Evolutionary conservation across 2,329 filamentous ascomycete genomes (phyloP).

Genomic region (Cladosporium halotolerans): DNA sequence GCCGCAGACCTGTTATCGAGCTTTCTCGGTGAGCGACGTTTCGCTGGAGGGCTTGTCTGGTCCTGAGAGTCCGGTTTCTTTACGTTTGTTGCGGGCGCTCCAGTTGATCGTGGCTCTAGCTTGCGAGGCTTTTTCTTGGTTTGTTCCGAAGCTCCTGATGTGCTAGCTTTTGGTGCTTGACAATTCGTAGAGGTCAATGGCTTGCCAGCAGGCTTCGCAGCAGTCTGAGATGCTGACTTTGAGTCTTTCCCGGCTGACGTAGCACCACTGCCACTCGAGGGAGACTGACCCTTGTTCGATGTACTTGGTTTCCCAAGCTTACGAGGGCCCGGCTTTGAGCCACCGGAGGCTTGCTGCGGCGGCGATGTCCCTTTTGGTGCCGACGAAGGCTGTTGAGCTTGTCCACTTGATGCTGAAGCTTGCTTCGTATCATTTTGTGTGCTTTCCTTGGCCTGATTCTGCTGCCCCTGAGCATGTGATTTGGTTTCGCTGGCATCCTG

Average conservation of each 20-base stretch:
- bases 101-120: not conserved
- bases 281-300: not conserved
- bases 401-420: not conserved
- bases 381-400: not conserved
- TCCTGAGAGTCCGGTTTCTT: not conserved
- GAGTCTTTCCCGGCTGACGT: not conserved
- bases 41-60: not conserved
- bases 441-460: not conserved
- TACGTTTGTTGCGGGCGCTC: not conserved
- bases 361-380: not conserved
- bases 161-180: not conserved
- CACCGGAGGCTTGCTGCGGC: too few relatives aligned
- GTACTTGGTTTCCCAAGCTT: conserved; percentile 8
- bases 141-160: not conserved
- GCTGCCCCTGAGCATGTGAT: not conserved
- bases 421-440: not conserved
- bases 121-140: conserved; percentile 3
- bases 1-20: not conserved
- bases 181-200: not conserved
- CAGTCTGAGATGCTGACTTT: not conserved
- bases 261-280: not conserved
- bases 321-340: not conserved
- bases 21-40: conserved; percentile 1
- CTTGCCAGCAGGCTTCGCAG: not conserved
- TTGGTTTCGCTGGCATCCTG: not conserved